Evolutionary conservation across 2,329 filamentous ascomycete species (phyloP), one percentile per base, ranked within the genome.

Genomic region (Myriosclerotinia scirpicola): DNA sequence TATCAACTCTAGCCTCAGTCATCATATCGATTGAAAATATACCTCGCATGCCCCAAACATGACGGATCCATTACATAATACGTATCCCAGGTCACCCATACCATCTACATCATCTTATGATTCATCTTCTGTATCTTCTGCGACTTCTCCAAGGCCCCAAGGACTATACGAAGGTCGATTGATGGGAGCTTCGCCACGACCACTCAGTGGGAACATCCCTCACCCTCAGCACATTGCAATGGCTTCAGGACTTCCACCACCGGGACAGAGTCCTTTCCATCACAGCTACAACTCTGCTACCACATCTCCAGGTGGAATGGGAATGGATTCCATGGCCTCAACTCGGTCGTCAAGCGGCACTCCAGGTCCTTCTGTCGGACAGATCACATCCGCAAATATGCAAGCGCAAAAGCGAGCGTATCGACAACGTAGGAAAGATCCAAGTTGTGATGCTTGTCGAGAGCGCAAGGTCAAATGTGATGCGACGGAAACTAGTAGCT

Each of bases 401-500:
- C 90, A 91, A 72, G 86, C 90, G 42, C 92, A 96, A 78, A 98
- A 98, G 78, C 84, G 95, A 76, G 94, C 95, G 3, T 99, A 98
- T 80, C 88, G 95, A 34, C 95, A 99, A 78, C 84, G 95, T 71
- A 86, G 95, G 72, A 99, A 99, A 77, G 95, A 99, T 74, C 95
- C 95, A 1, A 98, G 88, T 71, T 99, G 95, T 78, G 95, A 99
- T 81, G 95, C 95, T 61, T 99, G 95, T 77, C 87, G 95, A 68
- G 95, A 99, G 74, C 81, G 88, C 71, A 90, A 90, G 79, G 88
- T 90, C 76, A 90, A 90, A 84, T 99, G 95, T 78, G 95, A 99
- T 81, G 95, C 95, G 42, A 98, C 95, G 20, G 95, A 98, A 77
- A 97, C 92, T 22, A 89, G 91, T 14, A 97, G 94, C 79, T 99